These are phyloP conservation scores for Daldinia caldariorum DNA, from an alignment of 495 filamentous ascomycete genomes.

Conservation along the genomic window DNA sequence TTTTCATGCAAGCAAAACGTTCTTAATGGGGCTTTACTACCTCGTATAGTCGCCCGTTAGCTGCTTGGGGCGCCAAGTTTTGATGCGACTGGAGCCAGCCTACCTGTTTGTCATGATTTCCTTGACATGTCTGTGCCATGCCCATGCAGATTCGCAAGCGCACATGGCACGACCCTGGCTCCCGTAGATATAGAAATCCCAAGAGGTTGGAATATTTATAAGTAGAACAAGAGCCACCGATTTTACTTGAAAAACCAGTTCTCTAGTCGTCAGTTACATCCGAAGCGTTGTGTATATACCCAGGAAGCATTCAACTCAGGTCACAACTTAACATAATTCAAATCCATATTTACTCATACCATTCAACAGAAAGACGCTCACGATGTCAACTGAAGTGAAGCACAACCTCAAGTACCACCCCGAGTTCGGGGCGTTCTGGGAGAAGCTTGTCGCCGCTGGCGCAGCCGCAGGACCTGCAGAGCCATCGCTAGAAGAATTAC, in stretches of 20 bases:
- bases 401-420: constrained; percentile 25
- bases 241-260: background rate
- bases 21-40: background rate
- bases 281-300: background rate
- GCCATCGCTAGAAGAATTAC: constrained; percentile 18
- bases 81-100: background rate
- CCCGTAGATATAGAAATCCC: background rate
- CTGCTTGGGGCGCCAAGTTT: background rate
- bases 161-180: background rate
- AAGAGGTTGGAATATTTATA: constrained; percentile 6
- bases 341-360: background rate
- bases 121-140: background rate
- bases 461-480: background rate
- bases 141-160: constrained; percentile 6
- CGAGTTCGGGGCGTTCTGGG: constrained; percentile 26
- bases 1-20: constrained; percentile 1
- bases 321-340: background rate
- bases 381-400: background rate
- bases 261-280: background rate
- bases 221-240: background rate
- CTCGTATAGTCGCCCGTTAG: background rate
- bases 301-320: background rate
- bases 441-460: constrained; percentile 10
- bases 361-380: background rate
- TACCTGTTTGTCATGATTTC: too few species aligned